phyloP scores from a whole-genome alignment of 768 basidiomycete species.

The Pulveroboletus sp. region DNA sequence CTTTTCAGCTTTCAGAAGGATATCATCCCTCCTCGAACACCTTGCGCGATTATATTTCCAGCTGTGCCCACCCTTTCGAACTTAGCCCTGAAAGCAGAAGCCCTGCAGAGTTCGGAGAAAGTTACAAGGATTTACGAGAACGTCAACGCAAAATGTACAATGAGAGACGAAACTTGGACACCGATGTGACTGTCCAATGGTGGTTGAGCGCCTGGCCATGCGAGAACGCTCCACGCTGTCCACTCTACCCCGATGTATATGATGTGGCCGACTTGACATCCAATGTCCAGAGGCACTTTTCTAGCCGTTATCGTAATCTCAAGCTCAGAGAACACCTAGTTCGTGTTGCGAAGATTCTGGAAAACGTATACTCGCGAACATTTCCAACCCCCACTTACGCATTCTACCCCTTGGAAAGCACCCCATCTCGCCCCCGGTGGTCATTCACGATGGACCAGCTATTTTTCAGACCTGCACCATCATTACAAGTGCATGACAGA shows the following conservation, averaged over 20 bases:
- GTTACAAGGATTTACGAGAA: background rate
- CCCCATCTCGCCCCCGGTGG: background rate
- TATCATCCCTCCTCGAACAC: background rate
- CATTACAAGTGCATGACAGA: background rate
- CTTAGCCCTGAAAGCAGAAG: constrained; percentile 10
- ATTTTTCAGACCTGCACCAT: constrained; percentile 6
- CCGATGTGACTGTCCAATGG: background rate
- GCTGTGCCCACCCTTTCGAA: background rate
- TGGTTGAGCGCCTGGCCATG: constrained; percentile 18
- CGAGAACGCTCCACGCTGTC: constrained; percentile 7
- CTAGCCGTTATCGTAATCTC: constrained; percentile 13
- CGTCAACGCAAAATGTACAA: constrained; percentile 10
- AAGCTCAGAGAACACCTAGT: constrained; percentile 12
- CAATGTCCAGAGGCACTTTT: constrained; percentile 3
- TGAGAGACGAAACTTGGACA: constrained; percentile 4
- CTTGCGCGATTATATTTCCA: background rate
- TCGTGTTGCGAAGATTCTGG: constrained; percentile 8
- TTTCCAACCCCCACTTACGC: background rate
- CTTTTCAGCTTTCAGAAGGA: constrained; percentile 10
- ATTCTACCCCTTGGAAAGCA: background rate
- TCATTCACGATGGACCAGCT: background rate
- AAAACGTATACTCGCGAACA: background rate
- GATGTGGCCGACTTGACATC: background rate
- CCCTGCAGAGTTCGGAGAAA: background rate
- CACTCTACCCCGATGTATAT: constrained; percentile 1